These are phyloP conservation scores for Trichothecium sympodiale DNA, from an alignment of 2,329 filamentous ascomycete genomes.

Conservation along the genomic window DNA sequence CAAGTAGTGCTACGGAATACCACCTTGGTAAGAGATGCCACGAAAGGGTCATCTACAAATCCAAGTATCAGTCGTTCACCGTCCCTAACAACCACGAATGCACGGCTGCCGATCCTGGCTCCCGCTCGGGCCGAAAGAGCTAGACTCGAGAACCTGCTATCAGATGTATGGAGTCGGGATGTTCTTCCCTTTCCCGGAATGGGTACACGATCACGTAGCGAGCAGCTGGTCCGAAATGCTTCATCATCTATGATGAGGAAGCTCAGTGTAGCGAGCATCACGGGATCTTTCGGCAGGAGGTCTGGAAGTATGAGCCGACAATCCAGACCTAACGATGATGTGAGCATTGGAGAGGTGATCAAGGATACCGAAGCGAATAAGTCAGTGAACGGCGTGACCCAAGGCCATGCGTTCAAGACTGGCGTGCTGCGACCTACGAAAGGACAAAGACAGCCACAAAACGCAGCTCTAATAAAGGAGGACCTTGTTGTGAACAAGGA, in stretches of 20 bases:
- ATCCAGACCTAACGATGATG: conserved; percentile 2
- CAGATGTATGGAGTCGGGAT: conserved; percentile 78
- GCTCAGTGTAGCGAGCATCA: conserved; percentile 71
- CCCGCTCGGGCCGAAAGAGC: conserved; percentile 66
- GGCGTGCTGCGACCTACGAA: no score
- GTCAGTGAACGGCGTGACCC: no score
- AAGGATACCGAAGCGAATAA: background rate
- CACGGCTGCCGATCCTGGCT: conserved; percentile 56
- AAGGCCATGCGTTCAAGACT: no score
- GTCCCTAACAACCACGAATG: conserved; percentile 60
- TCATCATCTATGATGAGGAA: conserved; percentile 82
- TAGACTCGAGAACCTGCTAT: conserved; percentile 61
- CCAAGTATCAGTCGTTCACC: conserved; percentile 64
- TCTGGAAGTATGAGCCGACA: conserved; percentile 41
- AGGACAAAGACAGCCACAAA: no score
- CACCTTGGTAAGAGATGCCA: conserved; percentile 48
- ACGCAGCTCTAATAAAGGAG: no score
- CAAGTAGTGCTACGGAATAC: conserved; percentile 87
- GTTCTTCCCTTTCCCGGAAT: conserved; percentile 76
- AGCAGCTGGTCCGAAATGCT: conserved; percentile 66
- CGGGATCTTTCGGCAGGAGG: conserved; percentile 63
- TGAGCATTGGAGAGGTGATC: conserved; percentile 1
- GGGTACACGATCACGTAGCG: conserved; percentile 49
- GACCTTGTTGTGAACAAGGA: background rate
- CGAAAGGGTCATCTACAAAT: conserved; percentile 27